Percentiles rank a stretch among this genome's conserved stretches.
These are phyloP conservation scores for Caryopteris hybrid DNA, from an alignment of 305 asterid species.

Conservation along the genomic window DNA sequence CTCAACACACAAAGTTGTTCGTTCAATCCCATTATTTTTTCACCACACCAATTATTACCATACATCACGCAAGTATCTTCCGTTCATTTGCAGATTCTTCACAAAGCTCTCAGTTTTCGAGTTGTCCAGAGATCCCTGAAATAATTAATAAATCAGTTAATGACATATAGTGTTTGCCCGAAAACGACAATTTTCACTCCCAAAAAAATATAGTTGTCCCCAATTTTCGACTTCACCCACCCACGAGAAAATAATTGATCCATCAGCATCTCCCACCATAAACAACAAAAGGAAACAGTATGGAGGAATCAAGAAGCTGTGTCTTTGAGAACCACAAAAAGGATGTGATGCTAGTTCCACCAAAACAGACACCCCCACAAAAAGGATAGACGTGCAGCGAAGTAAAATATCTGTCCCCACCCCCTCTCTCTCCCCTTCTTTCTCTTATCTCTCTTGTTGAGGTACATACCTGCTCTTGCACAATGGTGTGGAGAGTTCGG, in stretches of 20 bases:
- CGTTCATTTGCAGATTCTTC: slow-evolving; percentile 81
- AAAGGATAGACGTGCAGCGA: background rate
- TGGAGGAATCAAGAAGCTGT: slow-evolving; percentile 3
- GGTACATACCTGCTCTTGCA: slow-evolving; percentile 75
- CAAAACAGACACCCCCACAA: background rate
- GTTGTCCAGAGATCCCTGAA: slow-evolving; percentile 86
- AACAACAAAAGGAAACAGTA: background rate
- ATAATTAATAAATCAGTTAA: background rate
- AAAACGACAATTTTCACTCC: background rate
- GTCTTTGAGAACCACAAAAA: slow-evolving; percentile 17
- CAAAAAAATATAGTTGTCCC: background rate
- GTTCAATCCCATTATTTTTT: slow-evolving; percentile 1
- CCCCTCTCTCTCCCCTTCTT: background rate
- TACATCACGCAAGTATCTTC: slow-evolving; percentile 87
- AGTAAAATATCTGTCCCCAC: background rate
- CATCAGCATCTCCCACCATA: slow-evolving; percentile 4
- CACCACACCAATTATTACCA: slow-evolving; percentile 43
- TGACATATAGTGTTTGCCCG: no score
- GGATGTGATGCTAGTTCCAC: slow-evolving; percentile 19
- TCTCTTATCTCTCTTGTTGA: background rate
- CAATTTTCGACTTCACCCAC: background rate
- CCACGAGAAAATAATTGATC: background rate
- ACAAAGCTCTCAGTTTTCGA: slow-evolving; percentile 87
- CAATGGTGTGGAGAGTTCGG: slow-evolving; percentile 82
- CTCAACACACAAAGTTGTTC: background rate